These are phyloP conservation scores for Pichia rugopelliculosa DNA, from an alignment of 805 yeast genomes.

Conservation along the genomic window DNA sequence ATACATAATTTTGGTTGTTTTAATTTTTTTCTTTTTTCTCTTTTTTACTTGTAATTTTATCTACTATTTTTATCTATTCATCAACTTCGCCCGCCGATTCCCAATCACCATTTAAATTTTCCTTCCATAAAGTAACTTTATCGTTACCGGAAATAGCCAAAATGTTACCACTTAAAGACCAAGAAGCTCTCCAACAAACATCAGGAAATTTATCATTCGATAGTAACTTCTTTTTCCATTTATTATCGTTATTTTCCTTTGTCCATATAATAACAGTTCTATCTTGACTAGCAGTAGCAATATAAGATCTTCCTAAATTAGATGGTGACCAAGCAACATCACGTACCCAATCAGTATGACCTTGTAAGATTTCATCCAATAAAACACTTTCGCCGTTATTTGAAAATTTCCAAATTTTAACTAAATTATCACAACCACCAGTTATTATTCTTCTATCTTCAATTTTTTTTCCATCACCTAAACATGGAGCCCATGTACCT, in stretches of 20 bases:
- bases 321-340: constrained; percentile 99
- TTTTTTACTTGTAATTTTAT: background rate
- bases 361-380: constrained; percentile 71
- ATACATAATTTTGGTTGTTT: background rate
- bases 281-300: constrained; percentile 97
- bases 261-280: constrained; percentile 94
- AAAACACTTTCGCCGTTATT: constrained; percentile 48
- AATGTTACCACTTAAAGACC: constrained; percentile 95
- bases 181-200: constrained; percentile 96
- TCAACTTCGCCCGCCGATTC: constrained; percentile 96
- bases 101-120: constrained; percentile 88
- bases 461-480: constrained; percentile 27
- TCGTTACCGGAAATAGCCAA: constrained; percentile 96
- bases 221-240: constrained; percentile 75
- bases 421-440: constrained; percentile 92
- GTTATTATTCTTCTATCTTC: constrained; percentile 71
- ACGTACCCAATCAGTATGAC: constrained; percentile 97
- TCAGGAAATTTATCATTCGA: constrained; percentile 85
- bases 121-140: constrained; percentile 94
- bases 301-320: constrained; percentile 73
- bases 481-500: constrained; percentile 88
- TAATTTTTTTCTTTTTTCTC: background rate
- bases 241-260: constrained; percentile 31
- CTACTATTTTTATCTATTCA: constrained; percentile 38
- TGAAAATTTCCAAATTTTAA: constrained; percentile 81